Conservation (phyloP, 805 yeast species). For the Jamesozyma piceae region DNA sequence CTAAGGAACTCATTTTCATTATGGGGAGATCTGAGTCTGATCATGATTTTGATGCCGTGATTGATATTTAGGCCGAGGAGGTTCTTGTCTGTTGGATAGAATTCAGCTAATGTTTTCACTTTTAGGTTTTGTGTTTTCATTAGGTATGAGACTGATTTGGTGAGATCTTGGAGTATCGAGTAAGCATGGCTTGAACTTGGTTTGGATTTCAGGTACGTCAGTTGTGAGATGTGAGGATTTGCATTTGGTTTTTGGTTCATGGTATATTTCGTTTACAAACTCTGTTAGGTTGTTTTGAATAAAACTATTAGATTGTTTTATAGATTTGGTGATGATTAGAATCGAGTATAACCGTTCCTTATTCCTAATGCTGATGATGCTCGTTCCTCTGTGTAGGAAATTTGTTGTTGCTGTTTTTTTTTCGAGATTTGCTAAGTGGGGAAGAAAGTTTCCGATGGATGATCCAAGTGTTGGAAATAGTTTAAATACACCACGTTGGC, state of each 20-base stretch:
- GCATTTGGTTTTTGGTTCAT: constrained; percentile 4
- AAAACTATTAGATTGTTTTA: too few relatives aligned
- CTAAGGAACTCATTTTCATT: constrained; percentile 50
- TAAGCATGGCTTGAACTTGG: constrained; percentile 5
- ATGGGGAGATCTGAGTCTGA: constrained; percentile 55
- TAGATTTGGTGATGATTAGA: too few relatives aligned
- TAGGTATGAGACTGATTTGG: constrained; percentile 64
- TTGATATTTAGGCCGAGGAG: constrained; percentile 79
- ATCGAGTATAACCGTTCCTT: too few relatives aligned
- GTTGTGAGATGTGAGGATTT: constrained; percentile 7
- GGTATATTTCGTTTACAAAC: too few relatives aligned
- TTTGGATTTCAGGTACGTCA: constrained; percentile 5
- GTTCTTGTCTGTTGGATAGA: constrained; percentile 59
- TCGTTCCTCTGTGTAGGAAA: too few relatives aligned
- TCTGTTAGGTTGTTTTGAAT: too few relatives aligned
- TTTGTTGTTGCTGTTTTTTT: too few relatives aligned
- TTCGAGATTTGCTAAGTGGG: too few relatives aligned
- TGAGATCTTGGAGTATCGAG: constrained; percentile 37
- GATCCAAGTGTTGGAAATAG: too few relatives aligned
- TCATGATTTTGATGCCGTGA: constrained; percentile 58
- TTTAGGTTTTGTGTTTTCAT: constrained; percentile 59
- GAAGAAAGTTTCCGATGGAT: too few relatives aligned
- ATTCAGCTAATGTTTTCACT: constrained; percentile 65
- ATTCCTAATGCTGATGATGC: too few relatives aligned
- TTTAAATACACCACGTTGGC: too few relatives aligned